Conservation (phyloP, 805 yeast species). For the Saturnispora sanitii region DNA sequence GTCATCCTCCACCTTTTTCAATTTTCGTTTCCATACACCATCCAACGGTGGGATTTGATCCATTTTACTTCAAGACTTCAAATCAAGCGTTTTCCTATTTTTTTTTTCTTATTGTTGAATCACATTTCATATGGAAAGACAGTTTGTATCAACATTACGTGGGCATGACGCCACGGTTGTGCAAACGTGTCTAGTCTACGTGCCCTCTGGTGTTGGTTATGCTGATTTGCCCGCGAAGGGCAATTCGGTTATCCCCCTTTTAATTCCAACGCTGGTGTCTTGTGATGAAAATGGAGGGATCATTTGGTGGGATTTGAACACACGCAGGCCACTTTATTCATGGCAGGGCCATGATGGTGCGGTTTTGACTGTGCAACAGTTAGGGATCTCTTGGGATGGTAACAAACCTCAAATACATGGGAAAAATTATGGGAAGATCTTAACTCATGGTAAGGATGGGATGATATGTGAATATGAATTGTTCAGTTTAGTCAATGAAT, state of each 20-base stretch:
- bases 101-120: neutral
- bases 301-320: constrained; percentile 53
- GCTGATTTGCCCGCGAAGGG: neutral
- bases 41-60: no score
- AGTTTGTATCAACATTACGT: constrained; percentile 30
- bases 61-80: neutral
- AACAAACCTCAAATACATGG: constrained; percentile 15
- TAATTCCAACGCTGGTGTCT: constrained; percentile 35
- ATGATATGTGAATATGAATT: constrained; percentile 38
- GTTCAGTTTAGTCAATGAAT: constrained; percentile 14
- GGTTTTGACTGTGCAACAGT: constrained; percentile 40
- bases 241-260: constrained; percentile 14
- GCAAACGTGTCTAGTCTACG: constrained; percentile 2
- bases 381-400: constrained; percentile 28
- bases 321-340: constrained; percentile 43
- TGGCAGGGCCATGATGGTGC: constrained; percentile 51
- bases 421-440: constrained; percentile 31
- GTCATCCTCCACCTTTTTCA: no score
- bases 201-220: constrained; percentile 8
- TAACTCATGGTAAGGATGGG: constrained; percentile 66
- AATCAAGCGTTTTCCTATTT: neutral
- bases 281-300: constrained; percentile 57
- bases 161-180: constrained; percentile 21
- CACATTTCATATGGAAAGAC: constrained; percentile 3
- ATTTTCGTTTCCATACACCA: no score